Percentiles rank a stretch among this genome's conserved stretches.
These are phyloP conservation scores for Diaporthe eres DNA, from an alignment of 2,329 filamentous ascomycete species.

Conservation along the genomic window DNA sequence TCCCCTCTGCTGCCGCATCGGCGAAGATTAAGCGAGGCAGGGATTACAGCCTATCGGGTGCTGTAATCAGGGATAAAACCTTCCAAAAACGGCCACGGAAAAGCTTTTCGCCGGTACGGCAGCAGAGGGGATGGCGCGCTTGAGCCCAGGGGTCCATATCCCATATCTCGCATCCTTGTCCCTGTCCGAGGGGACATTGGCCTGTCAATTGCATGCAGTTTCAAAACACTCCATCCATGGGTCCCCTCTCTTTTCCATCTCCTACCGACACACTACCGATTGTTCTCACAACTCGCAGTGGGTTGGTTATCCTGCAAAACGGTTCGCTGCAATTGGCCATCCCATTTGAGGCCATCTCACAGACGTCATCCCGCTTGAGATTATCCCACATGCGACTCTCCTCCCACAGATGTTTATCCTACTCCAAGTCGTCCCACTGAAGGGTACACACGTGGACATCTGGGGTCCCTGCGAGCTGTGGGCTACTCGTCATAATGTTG, in stretches of 20 bases:
- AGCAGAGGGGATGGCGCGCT: not conserved
- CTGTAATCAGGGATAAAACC: too few species aligned
- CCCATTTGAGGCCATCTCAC: too few species aligned
- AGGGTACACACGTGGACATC: not conserved
- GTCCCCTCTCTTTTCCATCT: constrained; percentile 15
- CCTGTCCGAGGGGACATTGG: constrained; percentile 4
- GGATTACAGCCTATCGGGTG: too few species aligned
- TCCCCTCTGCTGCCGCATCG: too few species aligned
- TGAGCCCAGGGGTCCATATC: not conserved
- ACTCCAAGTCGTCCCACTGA: not conserved
- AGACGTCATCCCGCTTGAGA: too few species aligned
- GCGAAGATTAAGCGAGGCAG: too few species aligned
- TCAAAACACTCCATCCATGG: constrained; percentile 23
- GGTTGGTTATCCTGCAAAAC: too few species aligned
- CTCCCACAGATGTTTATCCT: not conserved
- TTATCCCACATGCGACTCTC: not conserved
- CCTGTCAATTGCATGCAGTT: constrained; percentile 33
- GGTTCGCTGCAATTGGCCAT: not conserved
- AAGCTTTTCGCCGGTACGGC: too few species aligned
- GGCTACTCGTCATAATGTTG: not conserved
- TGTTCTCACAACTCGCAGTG: not conserved
- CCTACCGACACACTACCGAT: not conserved
- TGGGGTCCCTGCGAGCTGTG: not conserved
- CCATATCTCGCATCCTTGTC: not conserved
- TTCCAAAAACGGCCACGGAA: too few species aligned